Base-by-base conservation (phyloP, 2,329 filamentous ascomycete genomes). In the Neophaeococcomyces mojaviensis region DNA sequence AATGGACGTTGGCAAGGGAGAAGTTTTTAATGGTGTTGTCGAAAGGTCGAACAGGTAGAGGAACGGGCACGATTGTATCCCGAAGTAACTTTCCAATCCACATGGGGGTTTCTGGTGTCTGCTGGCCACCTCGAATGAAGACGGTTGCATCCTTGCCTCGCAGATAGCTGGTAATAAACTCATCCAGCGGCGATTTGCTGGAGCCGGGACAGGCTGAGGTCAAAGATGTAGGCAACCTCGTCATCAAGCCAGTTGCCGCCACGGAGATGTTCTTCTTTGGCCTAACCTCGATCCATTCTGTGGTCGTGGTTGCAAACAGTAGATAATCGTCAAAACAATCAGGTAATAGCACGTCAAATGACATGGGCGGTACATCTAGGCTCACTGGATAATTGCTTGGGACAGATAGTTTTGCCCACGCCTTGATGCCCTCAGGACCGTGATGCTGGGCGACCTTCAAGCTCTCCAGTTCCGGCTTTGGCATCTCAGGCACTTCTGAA, bases 21-120 rank as follows among this genome's bases (percentile, higher is more conserved):
- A 97, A 96, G 56, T 92, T 90, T 55, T 82, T 84, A 61, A 98
- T 84, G 13, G 95, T 69, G 53, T 85, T 81, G 54, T 88, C 88
- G 57, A 96, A 82, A 0, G 82, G 82, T 48, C 82, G 79, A 4
- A 88, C 88, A 0, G 88, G 86, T 51, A 97, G 85, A 4, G 88
- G 84, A 5, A 97, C 71, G 2, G 89, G 88, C 1, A 97, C 74
- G 0, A 83, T 89, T 43, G 97, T 78, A 55, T 85, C 88, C 37
- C 82, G 81, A 31, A 97, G 70, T 18, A 98, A 74, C 42, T 89
- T 80, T 12, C 78, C 77, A 39, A 96, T 76, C 92, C 92, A 98
- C 37, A 73, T 71, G 1, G 92, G 92, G 0, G 88, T 86, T 28
- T 81, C 72, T 1, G 76, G 70, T 15, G 75, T 74, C 20, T 79